phyloP scores from a whole-genome alignment of 306 rosid species.

The Cicer yamashitae region DNA sequence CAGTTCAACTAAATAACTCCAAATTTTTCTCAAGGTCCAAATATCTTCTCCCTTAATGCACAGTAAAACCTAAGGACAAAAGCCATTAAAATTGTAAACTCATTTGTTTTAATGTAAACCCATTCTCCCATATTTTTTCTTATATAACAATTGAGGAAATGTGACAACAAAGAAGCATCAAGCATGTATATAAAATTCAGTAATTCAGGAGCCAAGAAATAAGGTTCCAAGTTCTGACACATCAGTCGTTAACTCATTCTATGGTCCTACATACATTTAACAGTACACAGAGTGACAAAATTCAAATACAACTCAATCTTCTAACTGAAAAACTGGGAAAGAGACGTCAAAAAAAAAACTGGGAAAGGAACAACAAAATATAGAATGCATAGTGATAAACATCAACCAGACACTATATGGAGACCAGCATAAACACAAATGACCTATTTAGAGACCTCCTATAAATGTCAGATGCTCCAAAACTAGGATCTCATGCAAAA shows the following conservation, averaged over 20 bases:
- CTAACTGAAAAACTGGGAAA: constrained; percentile 26
- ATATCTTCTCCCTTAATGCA: constrained; percentile 61
- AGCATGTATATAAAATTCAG: constrained; percentile 26
- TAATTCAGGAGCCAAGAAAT: constrained; percentile 27
- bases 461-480: constrained; percentile 2
- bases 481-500: constrained; percentile 6
- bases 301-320: constrained; percentile 18
- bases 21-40: constrained; percentile 54
- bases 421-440: neutral
- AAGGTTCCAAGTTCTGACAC: constrained; percentile 21
- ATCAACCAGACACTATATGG: constrained; percentile 35
- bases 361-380: constrained; percentile 3
- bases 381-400: constrained; percentile 5
- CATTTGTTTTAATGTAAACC: constrained; percentile 21
- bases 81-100: constrained; percentile 37
- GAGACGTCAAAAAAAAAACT: neutral
- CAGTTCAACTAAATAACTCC: constrained; percentile 77
- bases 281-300: constrained; percentile 4
- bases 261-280: constrained; percentile 21
- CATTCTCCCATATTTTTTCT: neutral
- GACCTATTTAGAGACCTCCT: neutral
- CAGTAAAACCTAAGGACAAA: constrained; percentile 68
- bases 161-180: constrained; percentile 6
- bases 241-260: constrained; percentile 1
- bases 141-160: constrained; percentile 7